Conservation (phyloP, 2,329 filamentous ascomycete species). For the Aulographum hederae region DNA sequence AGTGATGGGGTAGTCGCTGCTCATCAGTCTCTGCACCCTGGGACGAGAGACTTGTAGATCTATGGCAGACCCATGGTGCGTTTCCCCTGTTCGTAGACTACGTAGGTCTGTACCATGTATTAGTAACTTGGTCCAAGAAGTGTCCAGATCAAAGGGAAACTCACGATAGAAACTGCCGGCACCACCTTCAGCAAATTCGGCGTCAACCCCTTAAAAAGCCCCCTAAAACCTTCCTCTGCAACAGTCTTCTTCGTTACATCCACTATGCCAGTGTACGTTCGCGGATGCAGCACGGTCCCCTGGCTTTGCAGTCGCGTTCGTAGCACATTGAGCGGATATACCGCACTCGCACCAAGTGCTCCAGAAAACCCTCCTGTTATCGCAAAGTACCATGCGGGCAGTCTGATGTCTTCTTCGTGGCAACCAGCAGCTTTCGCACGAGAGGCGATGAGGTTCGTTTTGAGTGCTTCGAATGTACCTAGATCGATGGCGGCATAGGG, state of each 20-base stretch:
- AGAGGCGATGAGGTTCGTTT: conserved; percentile 50
- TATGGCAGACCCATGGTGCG: conserved; percentile 14
- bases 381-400: conserved; percentile 69
- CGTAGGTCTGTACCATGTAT: conserved; percentile 14
- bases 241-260: conserved; percentile 78
- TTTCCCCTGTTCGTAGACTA: conserved; percentile 23
- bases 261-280: conserved; percentile 77
- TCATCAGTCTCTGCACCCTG: too few relatives aligned
- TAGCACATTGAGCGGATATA: conserved; percentile 88
- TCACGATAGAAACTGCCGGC: conserved; percentile 70
- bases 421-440: conserved; percentile 52
- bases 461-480: conserved; percentile 85
- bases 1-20: too few relatives aligned
- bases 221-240: conserved; percentile 62
- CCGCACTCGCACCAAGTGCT: conserved; percentile 78
- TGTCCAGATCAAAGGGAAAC: conserved; percentile 2
- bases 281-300: conserved; percentile 77
- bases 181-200: conserved; percentile 94
- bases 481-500: conserved; percentile 95
- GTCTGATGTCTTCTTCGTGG: conserved; percentile 48
- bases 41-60: too few relatives aligned
- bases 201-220: conserved; percentile 86
- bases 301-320: conserved; percentile 86
- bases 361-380: conserved; percentile 83
- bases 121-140: background rate